A percentile compares a stretch with the other conserved stretches of the same genome.
phyloP scores from a whole-genome alignment of 768 basidiomycete species.

The Sistotremastrum niveocremeum region DNA sequence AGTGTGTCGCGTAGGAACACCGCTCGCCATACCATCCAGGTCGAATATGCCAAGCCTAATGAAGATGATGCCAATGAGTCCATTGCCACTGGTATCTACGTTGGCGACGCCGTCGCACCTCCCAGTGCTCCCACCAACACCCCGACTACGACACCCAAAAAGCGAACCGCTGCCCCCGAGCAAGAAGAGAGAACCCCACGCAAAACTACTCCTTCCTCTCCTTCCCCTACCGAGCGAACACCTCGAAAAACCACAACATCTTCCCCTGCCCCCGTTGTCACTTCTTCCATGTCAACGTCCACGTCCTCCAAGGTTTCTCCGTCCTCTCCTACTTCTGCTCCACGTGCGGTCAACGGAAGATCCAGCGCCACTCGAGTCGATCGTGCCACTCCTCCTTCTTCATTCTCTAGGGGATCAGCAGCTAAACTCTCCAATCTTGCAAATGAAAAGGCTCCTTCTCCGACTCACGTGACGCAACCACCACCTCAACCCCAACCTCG shows the following conservation, averaged over 20 bases:
- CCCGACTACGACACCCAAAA: slow-evolving; percentile 8
- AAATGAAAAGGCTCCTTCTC: slow-evolving; percentile 1
- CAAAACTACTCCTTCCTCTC: slow-evolving; percentile 20
- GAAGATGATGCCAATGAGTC: slow-evolving; percentile 10
- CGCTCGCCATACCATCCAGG: slow-evolving; percentile 89
- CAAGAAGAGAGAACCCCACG: slow-evolving; percentile 1
- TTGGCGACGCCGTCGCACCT: not conserved
- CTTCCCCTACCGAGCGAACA: slow-evolving; percentile 10
- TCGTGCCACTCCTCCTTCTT: slow-evolving; percentile 26
- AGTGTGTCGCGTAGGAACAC: slow-evolving; percentile 34
- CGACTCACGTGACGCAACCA: slow-evolving; percentile 1
- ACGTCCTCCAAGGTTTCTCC: slow-evolving; percentile 10
- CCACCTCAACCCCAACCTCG: not conserved
- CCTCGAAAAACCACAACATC: too few relatives aligned
- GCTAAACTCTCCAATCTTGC: too few relatives aligned
- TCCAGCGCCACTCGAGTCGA: slow-evolving; percentile 23
- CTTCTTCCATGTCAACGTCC: slow-evolving; percentile 4
- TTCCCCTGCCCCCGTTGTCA: slow-evolving; percentile 1
- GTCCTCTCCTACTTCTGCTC: slow-evolving; percentile 13
- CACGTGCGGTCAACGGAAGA: slow-evolving; percentile 17
- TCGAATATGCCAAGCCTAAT: slow-evolving; percentile 76
- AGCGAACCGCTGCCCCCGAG: slow-evolving; percentile 5
- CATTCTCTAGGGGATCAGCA: not conserved
- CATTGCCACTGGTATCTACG: not conserved
- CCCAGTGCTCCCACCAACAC: not conserved